Base-by-base conservation (phyloP, 2,329 filamentous ascomycete genomes). In the Cercospora beticola region DNA sequence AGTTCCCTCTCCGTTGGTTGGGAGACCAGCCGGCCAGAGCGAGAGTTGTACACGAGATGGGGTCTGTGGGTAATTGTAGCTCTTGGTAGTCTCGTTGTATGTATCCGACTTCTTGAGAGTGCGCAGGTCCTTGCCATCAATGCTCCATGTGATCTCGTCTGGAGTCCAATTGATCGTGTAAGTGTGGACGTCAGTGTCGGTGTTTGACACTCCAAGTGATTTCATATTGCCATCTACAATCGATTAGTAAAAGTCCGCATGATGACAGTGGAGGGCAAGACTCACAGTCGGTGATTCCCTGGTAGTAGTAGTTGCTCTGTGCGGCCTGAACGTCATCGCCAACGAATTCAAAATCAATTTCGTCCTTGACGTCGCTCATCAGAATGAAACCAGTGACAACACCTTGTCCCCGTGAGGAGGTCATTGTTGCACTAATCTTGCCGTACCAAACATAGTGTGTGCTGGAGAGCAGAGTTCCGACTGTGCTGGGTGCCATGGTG, bases 311-410 rank as follows among this genome's bases (percentile, higher is more conserved):
- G 84, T 99, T 99, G 78, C 93, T 95, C 84, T 99, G 94, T 18
- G 91, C 92, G 71, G 86, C 87, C 58, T 84, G 78, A 70, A 97
- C 84, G 77, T 97, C 92, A 56, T 87, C 87, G 73, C 95, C 95
- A 65, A 99, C 87, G 79, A 91, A 98, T 80, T 99, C 95, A 79
- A 93, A 98, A 83, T 99, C 95, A 76, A 99, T 97, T 82, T 99
- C 95, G 78, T 99, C 95, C 86, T 97, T 97, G 77, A 96, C 91
- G 77, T 98, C 94, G 40, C 92, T 94, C 81, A 97, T 88, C 77
- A 98, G 85, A 79, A 99, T 99, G 79, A 99, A 99, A 31, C 93
- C 94, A 1, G 93, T 96, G n/a, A 99, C 91, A 23, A 99, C 95
- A 85, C 95, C 95, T 57, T 85, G 83, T 67, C 93, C 94, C 76